A percentile compares a stretch with the other conserved stretches of the same genome.
These are phyloP conservation scores for Salix dunnii DNA, from an alignment of 345 rosid genomes.

Conservation along the genomic window DNA sequence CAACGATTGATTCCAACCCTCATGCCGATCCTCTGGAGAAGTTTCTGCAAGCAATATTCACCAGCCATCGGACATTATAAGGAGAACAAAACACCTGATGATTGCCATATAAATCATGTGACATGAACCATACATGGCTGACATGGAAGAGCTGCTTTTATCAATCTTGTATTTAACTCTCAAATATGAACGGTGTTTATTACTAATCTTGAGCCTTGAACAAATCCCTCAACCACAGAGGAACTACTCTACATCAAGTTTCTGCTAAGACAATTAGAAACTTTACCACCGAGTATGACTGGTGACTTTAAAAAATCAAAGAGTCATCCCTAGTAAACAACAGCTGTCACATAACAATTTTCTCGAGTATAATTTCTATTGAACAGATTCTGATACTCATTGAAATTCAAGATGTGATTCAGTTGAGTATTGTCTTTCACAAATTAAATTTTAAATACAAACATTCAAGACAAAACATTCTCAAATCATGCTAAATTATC, in stretches of 20 bases:
- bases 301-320: background rate
- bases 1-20: conserved; percentile 43
- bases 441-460: background rate
- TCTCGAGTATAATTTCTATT: background rate
- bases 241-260: background rate
- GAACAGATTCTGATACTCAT: background rate
- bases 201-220: background rate
- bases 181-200: background rate
- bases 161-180: background rate
- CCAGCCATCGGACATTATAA: conserved; percentile 10
- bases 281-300: background rate
- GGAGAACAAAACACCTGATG: background rate
- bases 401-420: background rate
- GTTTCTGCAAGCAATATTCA: conserved; percentile 43
- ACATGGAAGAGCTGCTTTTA: background rate
- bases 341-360: background rate
- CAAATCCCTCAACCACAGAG: background rate
- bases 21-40: conserved; percentile 47
- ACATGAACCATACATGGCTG: background rate
- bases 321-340: background rate
- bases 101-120: conserved; percentile 10
- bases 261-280: background rate
- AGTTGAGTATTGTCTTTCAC: background rate
- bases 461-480: background rate
- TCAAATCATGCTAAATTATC: background rate